Evolutionary conservation across 1,139 yeast genomes (phyloP), one percentile per base, ranked within the genome.

Genomic region (Scheffersomyces quercinus): DNA sequence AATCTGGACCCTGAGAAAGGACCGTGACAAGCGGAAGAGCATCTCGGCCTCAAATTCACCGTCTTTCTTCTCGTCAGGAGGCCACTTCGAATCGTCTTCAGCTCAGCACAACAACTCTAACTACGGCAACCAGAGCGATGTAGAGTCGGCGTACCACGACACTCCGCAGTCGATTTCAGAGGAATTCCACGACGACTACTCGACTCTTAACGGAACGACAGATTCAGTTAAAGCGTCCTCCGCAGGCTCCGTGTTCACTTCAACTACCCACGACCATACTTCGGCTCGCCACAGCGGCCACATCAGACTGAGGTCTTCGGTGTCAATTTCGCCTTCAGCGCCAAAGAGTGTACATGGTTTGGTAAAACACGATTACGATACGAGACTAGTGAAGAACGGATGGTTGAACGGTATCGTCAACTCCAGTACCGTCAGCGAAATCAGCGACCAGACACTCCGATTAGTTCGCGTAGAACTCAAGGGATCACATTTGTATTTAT

Each of bases 391-490:
- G 60, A 56, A 71, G 56, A 76, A 58, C 51, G 68, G 68, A 36
- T 79, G 77, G 78, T 52, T 73, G 34, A 72, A 77, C 56, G 79
- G 67, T 20, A 64, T 71, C 16, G 52, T 67, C 28, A 68, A 68
- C 47, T 61, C 71, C 26, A 59, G 64, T 44, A 50, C 63, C 24
- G 58, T 58, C 29, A 57, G 54, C 31, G 75, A 72, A 35, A 72
- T 72, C 43, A 59, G 61, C 42, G 78, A 70, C 36, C 67, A 65
- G 16, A 59, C 65, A 32, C 58, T 76, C 52, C 75, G 74, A 49
- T 56, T 85, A 30, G 79, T 67, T 51, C 71, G 85, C 44, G 86
- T 83, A 0, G 90, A 84, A 58, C 65, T 86, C 49, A 79, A 74
- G 53, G 95, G 95, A 7, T 75, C 88, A 0, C 73, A 73, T 41